Percentiles rank a stretch among this genome's conserved stretches.
Conservation (phyloP, 352 stramenopile species). For the Pythium plurisporium region DNA sequence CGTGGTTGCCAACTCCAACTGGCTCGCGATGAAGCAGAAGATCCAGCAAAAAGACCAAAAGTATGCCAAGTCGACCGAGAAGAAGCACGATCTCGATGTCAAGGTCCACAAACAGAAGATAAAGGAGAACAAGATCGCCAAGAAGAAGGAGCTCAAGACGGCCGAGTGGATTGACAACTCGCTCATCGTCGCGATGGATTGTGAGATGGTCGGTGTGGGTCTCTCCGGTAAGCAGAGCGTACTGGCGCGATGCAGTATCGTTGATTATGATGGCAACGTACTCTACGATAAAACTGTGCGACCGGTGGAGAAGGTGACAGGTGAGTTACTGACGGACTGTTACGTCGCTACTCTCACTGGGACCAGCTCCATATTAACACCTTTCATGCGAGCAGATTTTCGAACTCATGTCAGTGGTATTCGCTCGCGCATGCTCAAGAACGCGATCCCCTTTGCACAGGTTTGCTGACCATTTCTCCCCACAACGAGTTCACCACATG, state of each 20-base stretch:
- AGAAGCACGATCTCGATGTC: constrained; percentile 39
- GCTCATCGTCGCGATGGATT: constrained; percentile 83
- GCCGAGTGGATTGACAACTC: constrained; percentile 78
- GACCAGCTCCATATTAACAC: too few species aligned
- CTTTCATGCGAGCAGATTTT: too few species aligned
- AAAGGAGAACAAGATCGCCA: constrained; percentile 44
- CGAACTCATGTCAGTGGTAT: constrained; percentile 85
- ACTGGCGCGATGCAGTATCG: constrained; percentile 83
- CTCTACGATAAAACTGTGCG: constrained; percentile 83
- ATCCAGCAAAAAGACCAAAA: constrained; percentile 44
- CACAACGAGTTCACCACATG: too few species aligned
- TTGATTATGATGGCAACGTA: constrained; percentile 79
- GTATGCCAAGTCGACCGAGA: constrained; percentile 16
- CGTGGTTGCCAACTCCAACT: constrained; percentile 57
- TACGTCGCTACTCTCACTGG: too few species aligned
- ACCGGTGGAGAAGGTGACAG: constrained; percentile 79
- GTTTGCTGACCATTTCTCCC: too few species aligned
- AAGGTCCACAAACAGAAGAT: constrained; percentile 36
- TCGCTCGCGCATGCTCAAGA: constrained; percentile 53
- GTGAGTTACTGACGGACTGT: too few species aligned
- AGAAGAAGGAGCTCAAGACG: constrained; percentile 44
- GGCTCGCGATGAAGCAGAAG: constrained; percentile 68
- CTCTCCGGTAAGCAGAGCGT: constrained; percentile 73
- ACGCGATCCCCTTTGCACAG: constrained; percentile 72
- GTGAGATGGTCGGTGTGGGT: constrained; percentile 85